Conservation (phyloP, 2,329 filamentous ascomycete species). For the Colletotrichum gigasporum region DNA sequence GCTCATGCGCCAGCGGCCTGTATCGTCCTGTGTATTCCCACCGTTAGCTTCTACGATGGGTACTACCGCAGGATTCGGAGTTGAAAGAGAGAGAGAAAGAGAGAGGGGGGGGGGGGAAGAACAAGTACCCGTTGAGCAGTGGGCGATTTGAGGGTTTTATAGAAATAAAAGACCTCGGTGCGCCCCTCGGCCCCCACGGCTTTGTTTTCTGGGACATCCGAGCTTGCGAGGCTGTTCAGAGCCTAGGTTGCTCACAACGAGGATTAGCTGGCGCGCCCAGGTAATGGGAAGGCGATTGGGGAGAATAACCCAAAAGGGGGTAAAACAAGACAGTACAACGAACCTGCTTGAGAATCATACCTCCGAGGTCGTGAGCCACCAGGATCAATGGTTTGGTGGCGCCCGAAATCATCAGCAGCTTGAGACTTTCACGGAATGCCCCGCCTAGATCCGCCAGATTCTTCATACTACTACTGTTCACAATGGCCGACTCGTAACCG, state of each 20-base stretch:
- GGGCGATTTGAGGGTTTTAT: constrained; percentile 37
- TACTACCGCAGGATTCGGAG: too few relatives aligned
- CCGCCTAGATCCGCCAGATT: constrained; percentile 29
- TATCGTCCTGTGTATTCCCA: constrained; percentile 31
- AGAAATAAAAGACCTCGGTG: constrained; percentile 37
- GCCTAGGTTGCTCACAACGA: too few relatives aligned
- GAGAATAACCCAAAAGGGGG: too few relatives aligned
- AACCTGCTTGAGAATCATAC: constrained; percentile 34
- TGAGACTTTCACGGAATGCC: not conserved
- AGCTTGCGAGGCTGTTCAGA: too few relatives aligned
- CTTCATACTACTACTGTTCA: constrained; percentile 25
- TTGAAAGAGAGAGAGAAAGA: too few relatives aligned
- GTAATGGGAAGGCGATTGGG: too few relatives aligned
- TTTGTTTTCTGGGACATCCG: not conserved
- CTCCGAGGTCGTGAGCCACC: constrained; percentile 34
- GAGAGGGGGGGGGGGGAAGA: not conserved
- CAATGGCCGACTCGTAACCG: constrained; percentile 33
- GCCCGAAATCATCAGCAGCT: not conserved
- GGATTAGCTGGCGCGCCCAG: too few relatives aligned
- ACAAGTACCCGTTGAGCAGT: constrained; percentile 34
- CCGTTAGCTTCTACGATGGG: too few relatives aligned
- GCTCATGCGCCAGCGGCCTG: constrained; percentile 36
- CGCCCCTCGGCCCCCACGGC: constrained; percentile 26
- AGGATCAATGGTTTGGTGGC: constrained; percentile 24
- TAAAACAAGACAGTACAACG: not conserved